Base-by-base conservation (phyloP, 345 rosid genomes). In the Hibiscus trionum region DNA sequence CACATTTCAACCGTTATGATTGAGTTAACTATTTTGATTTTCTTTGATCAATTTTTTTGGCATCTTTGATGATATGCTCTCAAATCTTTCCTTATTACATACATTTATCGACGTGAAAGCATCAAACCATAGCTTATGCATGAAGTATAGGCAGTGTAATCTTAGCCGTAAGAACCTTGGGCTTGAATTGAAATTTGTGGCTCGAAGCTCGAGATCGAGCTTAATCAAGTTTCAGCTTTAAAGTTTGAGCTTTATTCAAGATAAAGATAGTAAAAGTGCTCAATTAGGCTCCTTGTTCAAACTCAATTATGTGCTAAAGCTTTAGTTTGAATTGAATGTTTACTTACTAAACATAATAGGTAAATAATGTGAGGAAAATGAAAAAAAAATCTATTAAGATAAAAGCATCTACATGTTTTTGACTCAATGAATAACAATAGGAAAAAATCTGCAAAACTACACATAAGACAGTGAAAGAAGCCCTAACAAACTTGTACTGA, bases 21-120 rank as follows among this genome's bases (percentile, higher is more conserved):
- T 64, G 75, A 71, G 73, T 61, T 69, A 64, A 68, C 55, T 35
- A 52, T 71, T 72, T 50, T 14, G 17, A 15, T 15, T 8, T 8
- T 50, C 19, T 4, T 50, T 15, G 17, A 15, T 50, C 15, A 12
- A 10, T 11, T 47, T 47, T 11, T 47, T 47, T 0, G 16, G 15
- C 16, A 15, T 4, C 16, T 42, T 50, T 50, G n/a, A 15, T 50
- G 19, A 47, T 47, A 47, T 47, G 55, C 55, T 50, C 55, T 50
- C 17, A 50, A 50, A 50, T 50, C 55, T 50, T 50, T 50, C 55
- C n/a, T 50, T 50, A 50, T 50, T 16, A 50, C 55, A 50, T 50
- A 14, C 55, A 50, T 50, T 49, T 12, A 14, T 50, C 14, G 16
- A 50, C 55, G 0, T 50, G 55, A 50, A 49, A 50, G 55, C 55